These are phyloP conservation scores for Spathaspora boniae DNA, from an alignment of 805 yeast species.

Conservation along the genomic window DNA sequence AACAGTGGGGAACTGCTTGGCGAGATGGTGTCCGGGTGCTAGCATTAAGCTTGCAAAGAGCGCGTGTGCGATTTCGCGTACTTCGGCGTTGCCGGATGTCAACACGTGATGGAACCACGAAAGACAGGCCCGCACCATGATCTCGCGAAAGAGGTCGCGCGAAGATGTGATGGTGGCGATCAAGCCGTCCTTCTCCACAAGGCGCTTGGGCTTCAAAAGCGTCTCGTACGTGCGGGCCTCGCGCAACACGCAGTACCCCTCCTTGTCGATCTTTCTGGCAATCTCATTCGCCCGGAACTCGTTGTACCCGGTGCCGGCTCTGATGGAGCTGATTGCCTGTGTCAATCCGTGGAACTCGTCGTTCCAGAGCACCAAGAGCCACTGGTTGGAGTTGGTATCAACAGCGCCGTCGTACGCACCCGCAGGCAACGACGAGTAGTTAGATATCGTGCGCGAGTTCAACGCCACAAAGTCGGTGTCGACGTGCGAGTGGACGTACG, in stretches of 20 bases:
- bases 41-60: constrained; percentile 43
- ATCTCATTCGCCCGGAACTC: constrained; percentile 26
- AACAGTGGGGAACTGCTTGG: constrained; percentile 24
- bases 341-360: constrained; percentile 68
- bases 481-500: constrained; percentile 31
- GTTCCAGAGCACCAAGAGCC: constrained; percentile 65
- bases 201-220: constrained; percentile 31
- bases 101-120: constrained; percentile 48
- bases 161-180: constrained; percentile 53
- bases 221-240: constrained; percentile 20
- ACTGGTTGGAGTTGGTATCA: constrained; percentile 35
- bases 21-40: constrained; percentile 29
- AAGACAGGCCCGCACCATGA: constrained; percentile 42
- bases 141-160: constrained; percentile 49
- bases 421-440: constrained; percentile 28
- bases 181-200: constrained; percentile 47
- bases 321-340: constrained; percentile 50
- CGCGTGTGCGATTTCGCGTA: constrained; percentile 18
- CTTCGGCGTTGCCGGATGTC: constrained; percentile 16
- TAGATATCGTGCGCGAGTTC: constrained; percentile 25
- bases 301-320: constrained; percentile 25
- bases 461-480: constrained; percentile 21
- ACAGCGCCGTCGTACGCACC: constrained; percentile 26
- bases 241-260: constrained; percentile 50
- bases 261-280: constrained; percentile 45